Evolutionary conservation across 495 filamentous ascomycete genomes (phyloP).

Genomic region (Penicillium angulare): DNA sequence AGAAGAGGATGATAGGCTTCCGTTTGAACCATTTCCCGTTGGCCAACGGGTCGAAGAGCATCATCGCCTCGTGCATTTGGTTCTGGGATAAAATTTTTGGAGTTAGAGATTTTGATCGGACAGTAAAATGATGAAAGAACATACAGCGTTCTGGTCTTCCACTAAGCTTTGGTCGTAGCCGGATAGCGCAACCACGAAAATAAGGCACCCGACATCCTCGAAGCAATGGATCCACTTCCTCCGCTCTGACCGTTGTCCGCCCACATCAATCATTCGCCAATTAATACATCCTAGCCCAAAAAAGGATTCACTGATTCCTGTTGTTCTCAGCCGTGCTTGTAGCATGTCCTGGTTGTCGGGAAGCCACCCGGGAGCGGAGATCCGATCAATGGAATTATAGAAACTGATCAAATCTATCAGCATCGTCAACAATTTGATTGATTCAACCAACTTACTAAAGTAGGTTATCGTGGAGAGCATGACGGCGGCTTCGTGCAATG

Average conservation of each 20-base stretch:
- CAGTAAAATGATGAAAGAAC: constrained; percentile 31
- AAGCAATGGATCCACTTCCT: constrained; percentile 99
- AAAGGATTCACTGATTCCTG: constrained; percentile 94
- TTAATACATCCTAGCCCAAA: constrained; percentile 94
- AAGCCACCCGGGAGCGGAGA: constrained; percentile 83
- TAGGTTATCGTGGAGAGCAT: constrained; percentile 92
- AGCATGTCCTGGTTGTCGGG: constrained; percentile 96
- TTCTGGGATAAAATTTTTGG: constrained; percentile 64
- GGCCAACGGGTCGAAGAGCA: constrained; percentile 97
- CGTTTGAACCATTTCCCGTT: constrained; percentile 98
- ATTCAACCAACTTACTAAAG: constrained; percentile 67
- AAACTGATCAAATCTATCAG: constrained; percentile 58
- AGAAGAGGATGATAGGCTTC: constrained; percentile 93
- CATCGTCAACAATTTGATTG: background rate
- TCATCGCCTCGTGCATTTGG: constrained; percentile 99
- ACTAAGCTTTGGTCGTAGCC: constrained; percentile 97
- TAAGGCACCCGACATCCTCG: constrained; percentile 88
- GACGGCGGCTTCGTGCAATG: constrained; percentile 89
- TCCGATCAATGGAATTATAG: constrained; percentile 82
- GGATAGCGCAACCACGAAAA: constrained; percentile 94
- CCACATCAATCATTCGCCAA: constrained; percentile 99
- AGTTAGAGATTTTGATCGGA: background rate
- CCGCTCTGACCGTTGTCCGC: constrained; percentile 92
- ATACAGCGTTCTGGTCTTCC: constrained; percentile 94
- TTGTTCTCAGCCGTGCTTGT: constrained; percentile 87